These are phyloP conservation scores for Cercospora zeae-maydis DNA, from an alignment of 2,329 filamentous ascomycete species.

Conservation along the genomic window DNA sequence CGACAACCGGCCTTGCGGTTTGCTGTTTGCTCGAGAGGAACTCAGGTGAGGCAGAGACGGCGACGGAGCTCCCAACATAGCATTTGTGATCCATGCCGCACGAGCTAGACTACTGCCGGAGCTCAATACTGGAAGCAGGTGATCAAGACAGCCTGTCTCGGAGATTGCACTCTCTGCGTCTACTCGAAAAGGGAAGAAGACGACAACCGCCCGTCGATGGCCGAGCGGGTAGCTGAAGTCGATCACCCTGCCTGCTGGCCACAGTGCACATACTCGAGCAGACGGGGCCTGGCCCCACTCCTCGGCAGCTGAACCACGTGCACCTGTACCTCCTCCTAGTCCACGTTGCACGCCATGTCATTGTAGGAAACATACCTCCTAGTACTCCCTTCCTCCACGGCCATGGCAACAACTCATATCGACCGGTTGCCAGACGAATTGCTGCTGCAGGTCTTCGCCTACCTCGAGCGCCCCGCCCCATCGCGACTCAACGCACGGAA, in stretches of 20 bases:
- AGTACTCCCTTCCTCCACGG: background rate
- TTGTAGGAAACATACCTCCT: too few species aligned
- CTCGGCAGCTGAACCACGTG: background rate
- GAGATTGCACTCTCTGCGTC: too few species aligned
- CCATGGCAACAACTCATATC: conserved; percentile 16
- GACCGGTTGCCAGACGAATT: conserved; percentile 58
- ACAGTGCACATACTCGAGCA: too few species aligned
- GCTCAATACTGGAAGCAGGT: background rate
- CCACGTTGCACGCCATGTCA: too few species aligned
- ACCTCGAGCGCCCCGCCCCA: conserved; percentile 50
- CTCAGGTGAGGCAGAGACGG: background rate
- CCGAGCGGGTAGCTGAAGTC: background rate
- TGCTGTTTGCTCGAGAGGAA: background rate
- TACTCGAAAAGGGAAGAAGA: too few species aligned
- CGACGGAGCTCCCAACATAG: background rate
- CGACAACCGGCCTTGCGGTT: background rate
- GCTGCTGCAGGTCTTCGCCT: conserved; percentile 55
- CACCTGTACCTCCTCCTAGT: too few species aligned
- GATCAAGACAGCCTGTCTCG: too few species aligned
- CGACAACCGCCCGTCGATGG: too few species aligned
- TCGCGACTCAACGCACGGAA: conserved; percentile 50
- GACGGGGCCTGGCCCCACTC: background rate
- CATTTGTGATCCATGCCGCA: background rate
- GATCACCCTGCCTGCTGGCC: background rate
- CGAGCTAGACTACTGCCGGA: background rate